Conservation (phyloP, 805 yeast species). For the Wickerhamomyces subpelliculosus region DNA sequence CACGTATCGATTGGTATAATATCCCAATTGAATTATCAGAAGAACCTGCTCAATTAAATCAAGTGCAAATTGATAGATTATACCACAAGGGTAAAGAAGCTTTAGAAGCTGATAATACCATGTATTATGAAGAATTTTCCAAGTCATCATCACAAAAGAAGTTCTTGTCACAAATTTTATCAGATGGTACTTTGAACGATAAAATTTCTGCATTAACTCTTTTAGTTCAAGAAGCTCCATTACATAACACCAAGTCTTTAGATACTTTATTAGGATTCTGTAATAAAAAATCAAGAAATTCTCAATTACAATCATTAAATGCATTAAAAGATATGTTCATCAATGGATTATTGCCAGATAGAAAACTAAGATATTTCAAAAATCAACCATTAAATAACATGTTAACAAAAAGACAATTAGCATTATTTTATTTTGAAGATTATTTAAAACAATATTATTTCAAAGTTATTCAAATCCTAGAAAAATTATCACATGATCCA, state of each 20-base stretch:
- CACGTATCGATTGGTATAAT: conserved; percentile 73
- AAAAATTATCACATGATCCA: conserved; percentile 81
- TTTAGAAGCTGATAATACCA: conserved; percentile 62
- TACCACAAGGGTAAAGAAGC: conserved; percentile 59
- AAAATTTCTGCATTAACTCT: conserved; percentile 92
- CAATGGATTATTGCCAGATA: conserved; percentile 78
- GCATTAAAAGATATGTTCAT: conserved; percentile 85
- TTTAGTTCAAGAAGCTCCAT: conserved; percentile 89
- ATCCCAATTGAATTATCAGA: conserved; percentile 33
- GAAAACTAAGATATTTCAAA: conserved; percentile 74
- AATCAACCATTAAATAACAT: conserved; percentile 51
- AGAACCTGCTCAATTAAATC: conserved; percentile 23
- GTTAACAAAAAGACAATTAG: conserved; percentile 49
- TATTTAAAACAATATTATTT: conserved; percentile 73
- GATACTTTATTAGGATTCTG: conserved; percentile 74
- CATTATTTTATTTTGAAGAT: conserved; percentile 83
- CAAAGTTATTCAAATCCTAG: conserved; percentile 68
- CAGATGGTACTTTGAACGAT: conserved; percentile 92
- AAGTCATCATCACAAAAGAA: conserved; percentile 75
- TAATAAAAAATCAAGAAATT: conserved; percentile 87
- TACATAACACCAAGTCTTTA: conserved; percentile 79
- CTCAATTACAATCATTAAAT: conserved; percentile 83
- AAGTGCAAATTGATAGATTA: conserved; percentile 54
- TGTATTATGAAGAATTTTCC: conserved; percentile 66
- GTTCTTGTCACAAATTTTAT: conserved; percentile 80